A percentile compares a stretch with the other conserved stretches of the same genome.
Conservation (phyloP, 2,329 filamentous ascomycete species). For the Aspergillus sojae region DNA sequence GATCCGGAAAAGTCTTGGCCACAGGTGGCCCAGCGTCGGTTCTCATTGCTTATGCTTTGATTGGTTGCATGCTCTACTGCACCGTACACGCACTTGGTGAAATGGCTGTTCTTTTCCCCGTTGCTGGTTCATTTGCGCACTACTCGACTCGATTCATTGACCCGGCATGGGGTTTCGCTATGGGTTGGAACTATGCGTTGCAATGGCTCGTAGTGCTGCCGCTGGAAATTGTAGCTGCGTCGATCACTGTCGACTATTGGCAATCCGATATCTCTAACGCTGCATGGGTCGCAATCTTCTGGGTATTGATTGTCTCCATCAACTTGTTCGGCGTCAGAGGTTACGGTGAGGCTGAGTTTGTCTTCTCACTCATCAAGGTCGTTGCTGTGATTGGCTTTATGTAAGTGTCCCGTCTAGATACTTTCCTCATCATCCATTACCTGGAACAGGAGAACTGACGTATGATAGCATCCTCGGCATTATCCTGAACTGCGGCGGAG, state of each 20-base stretch:
- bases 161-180: conserved; percentile 91
- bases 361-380: conserved; percentile 85
- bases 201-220: conserved; percentile 86
- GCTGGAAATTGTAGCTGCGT: conserved; percentile 83
- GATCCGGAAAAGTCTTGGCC: conserved; percentile 71
- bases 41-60: conserved; percentile 74
- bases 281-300: conserved; percentile 82
- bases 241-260: conserved; percentile 84
- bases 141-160: conserved; percentile 92
- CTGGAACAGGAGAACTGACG: conserved; percentile 21
- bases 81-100: conserved; percentile 91
- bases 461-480: conserved; percentile 73
- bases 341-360: conserved; percentile 87
- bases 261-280: conserved; percentile 64
- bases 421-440: neutral
- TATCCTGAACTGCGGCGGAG: conserved; percentile 81
- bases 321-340: conserved; percentile 87
- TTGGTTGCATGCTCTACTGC: conserved; percentile 86
- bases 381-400: conserved; percentile 86
- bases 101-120: conserved; percentile 85
- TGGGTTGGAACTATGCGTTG: conserved; percentile 93
- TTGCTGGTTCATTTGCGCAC: conserved; percentile 87
- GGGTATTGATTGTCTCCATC: conserved; percentile 73
- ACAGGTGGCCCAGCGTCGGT: conserved; percentile 77
- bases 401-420: conserved; percentile 50